Percentiles rank a stretch among this genome's conserved stretches.
Conservation (phyloP, 176 grass and related monocot genomes). For the Cenchrus americanus region DNA sequence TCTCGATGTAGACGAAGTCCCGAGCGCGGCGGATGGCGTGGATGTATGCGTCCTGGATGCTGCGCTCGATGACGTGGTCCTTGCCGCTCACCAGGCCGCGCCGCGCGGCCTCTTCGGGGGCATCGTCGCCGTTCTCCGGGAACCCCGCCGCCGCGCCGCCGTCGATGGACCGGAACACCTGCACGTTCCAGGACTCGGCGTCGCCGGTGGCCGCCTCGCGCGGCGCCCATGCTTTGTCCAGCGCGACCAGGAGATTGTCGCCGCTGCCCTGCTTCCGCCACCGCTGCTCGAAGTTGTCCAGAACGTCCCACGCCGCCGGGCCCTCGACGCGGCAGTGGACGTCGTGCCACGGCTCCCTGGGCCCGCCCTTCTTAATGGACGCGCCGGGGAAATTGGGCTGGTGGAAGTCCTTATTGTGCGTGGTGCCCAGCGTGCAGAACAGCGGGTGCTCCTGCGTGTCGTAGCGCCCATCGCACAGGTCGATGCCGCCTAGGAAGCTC, state of each 20-base stretch:
- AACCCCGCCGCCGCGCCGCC: slow-evolving; percentile 51
- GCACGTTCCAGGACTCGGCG: slow-evolving; percentile 52
- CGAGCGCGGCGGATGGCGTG: slow-evolving; percentile 62
- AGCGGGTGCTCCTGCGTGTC: slow-evolving; percentile 72
- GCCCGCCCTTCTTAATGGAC: slow-evolving; percentile 57
- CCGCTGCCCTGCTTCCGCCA: slow-evolving; percentile 58
- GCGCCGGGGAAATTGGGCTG: slow-evolving; percentile 66
- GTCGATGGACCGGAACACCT: slow-evolving; percentile 71
- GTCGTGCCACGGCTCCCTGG: slow-evolving; percentile 79
- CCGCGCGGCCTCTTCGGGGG: slow-evolving; percentile 39
- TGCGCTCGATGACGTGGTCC: slow-evolving; percentile 63
- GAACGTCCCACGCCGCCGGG: slow-evolving; percentile 61
- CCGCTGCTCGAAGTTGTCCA: slow-evolving; percentile 74
- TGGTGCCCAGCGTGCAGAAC: slow-evolving; percentile 53
- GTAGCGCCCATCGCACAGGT: slow-evolving; percentile 77
- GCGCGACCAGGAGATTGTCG: slow-evolving; percentile 23
- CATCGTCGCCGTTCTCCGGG: slow-evolving; percentile 38
- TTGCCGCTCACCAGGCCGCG: slow-evolving; percentile 51
- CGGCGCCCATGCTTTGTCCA: background rate
- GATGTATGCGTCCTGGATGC: slow-evolving; percentile 82
- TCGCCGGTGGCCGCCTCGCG: slow-evolving; percentile 11
- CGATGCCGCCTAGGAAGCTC: slow-evolving; percentile 75
- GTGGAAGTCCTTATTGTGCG: slow-evolving; percentile 58
- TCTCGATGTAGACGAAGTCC: slow-evolving; percentile 79
- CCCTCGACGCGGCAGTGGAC: slow-evolving; percentile 76